Evolutionary conservation across 148 eudicot species (phyloP), one percentile per base, ranked within the genome.

Genomic region (Beta vulgaris): DNA sequence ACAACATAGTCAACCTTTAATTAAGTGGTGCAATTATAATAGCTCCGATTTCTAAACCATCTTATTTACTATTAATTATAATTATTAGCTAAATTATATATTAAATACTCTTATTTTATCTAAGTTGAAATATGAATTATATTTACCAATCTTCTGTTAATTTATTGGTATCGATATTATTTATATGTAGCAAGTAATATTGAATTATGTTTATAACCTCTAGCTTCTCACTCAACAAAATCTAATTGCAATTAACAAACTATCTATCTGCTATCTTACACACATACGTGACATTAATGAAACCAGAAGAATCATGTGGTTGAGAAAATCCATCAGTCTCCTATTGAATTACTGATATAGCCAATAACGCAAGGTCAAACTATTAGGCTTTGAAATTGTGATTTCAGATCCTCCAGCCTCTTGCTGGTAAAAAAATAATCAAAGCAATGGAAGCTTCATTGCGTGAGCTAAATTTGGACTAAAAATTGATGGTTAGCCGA

Each of bases 371-470:
- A 82, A 77, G 15, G 93, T 92, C 55, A 87, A 67, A 69, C 90
- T 95, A 58, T 85, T 90, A 15, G 87, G 83, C 65, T 95, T 95
- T 81, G 83, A 90, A 73, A 90, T 95, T 35, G 88, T 94, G 36
- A 94, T 91, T 84, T 91, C 89, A 85, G 98, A 94, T 82, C 98
- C 98, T 59, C 98, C 98, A 8, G 96, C 98, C n/a, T 25, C 84
- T 77, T 77, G 91, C 96, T 49, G 91, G 89, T 18, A 85, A 84
- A 44, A 86, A 79, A 12, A 86, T 95, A 63, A 87, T 84, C n/a
- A 78, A 65, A 70, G 97, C 97, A 54, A 86, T 91, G 84, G 91
- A 90, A 90, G 87, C 85, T 68, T 90, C 98, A 53, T 84, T 90
- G 3, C 76, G 75, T 68, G 93, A 91, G 83, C 85, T 94, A 18